Conservation (phyloP, 1,139 yeast species). For the Insectozyma bohioensis region DNA sequence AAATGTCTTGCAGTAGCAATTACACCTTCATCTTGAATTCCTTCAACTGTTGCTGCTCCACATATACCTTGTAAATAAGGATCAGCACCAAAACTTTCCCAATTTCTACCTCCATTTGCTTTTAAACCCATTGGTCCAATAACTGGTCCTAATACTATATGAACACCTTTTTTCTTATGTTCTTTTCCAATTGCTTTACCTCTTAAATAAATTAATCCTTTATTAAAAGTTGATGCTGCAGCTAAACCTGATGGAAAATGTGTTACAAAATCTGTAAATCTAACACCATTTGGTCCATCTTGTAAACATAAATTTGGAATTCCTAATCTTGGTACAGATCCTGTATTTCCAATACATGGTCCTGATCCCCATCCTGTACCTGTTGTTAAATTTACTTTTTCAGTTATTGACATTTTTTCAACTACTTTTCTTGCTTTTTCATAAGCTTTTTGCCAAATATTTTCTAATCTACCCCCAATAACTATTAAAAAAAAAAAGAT, state of each 20-base stretch:
- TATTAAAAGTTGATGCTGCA: constrained; percentile 59
- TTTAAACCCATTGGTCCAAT: constrained; percentile 64
- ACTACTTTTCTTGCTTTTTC: constrained; percentile 53
- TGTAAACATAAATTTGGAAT: constrained; percentile 61
- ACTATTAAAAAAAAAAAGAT: constrained; percentile 20
- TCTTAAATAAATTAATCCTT: constrained; percentile 48
- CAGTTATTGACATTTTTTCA: constrained; percentile 55
- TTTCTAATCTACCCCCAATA: constrained; percentile 42
- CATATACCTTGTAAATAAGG: constrained; percentile 61
- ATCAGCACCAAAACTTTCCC: constrained; percentile 68
- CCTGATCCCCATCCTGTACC: constrained; percentile 69
- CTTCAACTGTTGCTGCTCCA: constrained; percentile 54
- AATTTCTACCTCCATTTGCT: constrained; percentile 65
- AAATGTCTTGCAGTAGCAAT: constrained; percentile 56
- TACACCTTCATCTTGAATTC: constrained; percentile 60
- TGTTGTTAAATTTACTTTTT: constrained; percentile 62
- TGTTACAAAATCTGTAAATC: constrained; percentile 57
- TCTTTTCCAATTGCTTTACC: constrained; percentile 62
- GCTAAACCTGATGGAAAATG: constrained; percentile 62
- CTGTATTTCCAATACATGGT: constrained; percentile 66
- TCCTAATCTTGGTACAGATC: constrained; percentile 55
- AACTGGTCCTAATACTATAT: constrained; percentile 60
- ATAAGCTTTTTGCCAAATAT: constrained; percentile 57
- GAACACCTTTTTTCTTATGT: constrained; percentile 56
- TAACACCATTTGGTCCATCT: constrained; percentile 66